Conservation (phyloP, 768 basidiomycete genomes). For the Tylopilus rubrobrunneus region DNA sequence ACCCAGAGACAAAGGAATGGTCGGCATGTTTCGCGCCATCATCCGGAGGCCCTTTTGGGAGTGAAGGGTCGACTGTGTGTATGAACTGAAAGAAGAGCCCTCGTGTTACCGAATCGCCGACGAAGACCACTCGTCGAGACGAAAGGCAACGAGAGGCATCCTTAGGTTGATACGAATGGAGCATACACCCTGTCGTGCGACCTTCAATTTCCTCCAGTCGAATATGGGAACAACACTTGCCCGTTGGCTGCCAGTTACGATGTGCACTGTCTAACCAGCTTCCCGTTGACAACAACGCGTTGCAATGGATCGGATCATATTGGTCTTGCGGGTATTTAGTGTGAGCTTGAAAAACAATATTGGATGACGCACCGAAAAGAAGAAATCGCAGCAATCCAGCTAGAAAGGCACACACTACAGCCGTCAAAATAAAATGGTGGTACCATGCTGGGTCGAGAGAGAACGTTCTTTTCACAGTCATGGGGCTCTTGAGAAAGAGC, state of each 20-base stretch:
- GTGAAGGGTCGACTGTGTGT: slow-evolving; percentile 52
- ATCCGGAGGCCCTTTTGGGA: slow-evolving; percentile 49
- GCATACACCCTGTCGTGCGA: slow-evolving; percentile 66
- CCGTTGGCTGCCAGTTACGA: slow-evolving; percentile 85
- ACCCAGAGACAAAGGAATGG: slow-evolving; percentile 43
- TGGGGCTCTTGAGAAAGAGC: slow-evolving; percentile 9
- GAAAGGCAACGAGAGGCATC: slow-evolving; percentile 54
- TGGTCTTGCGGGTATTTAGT: slow-evolving; percentile 44
- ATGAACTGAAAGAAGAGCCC: slow-evolving; percentile 75
- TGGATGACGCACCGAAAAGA: slow-evolving; percentile 39
- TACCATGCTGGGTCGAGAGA: slow-evolving; percentile 46
- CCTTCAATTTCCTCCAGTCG: slow-evolving; percentile 4
- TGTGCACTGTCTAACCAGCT: slow-evolving; percentile 70
- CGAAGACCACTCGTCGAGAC: slow-evolving; percentile 64
- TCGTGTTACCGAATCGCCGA: slow-evolving; percentile 83
- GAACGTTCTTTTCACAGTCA: slow-evolving; percentile 28
- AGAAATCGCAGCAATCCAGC: slow-evolving; percentile 42
- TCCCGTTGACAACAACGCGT: slow-evolving; percentile 64
- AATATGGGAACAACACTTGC: slow-evolving; percentile 35
- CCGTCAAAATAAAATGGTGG: slow-evolving; percentile 43
- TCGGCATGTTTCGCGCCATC: slow-evolving; percentile 70
- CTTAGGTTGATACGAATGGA: slow-evolving; percentile 55
- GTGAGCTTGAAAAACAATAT: slow-evolving; percentile 5
- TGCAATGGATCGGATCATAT: slow-evolving; percentile 70
- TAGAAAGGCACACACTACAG: slow-evolving; percentile 37